phyloP scores from a whole-genome alignment of 1,284 basidiomycete species.

The Earliella scabrosa region DNA sequence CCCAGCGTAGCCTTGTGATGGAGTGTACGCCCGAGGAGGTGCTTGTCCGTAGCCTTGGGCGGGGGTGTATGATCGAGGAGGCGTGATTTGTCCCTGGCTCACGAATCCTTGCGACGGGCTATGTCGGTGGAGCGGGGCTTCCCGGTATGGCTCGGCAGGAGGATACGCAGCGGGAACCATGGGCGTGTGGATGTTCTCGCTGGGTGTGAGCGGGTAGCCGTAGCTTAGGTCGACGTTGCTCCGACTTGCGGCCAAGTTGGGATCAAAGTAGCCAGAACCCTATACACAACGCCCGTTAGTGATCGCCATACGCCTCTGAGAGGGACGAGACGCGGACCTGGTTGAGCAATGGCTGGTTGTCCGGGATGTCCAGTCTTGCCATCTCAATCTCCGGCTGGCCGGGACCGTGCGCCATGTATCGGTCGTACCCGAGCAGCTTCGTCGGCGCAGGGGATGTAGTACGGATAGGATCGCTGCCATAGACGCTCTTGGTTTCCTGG shows the following conservation, averaged over 20 bases:
- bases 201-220: slow-evolving; percentile 20
- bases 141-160: slow-evolving; percentile 28
- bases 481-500: slow-evolving; percentile 47
- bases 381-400: slow-evolving; percentile 57
- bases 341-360: slow-evolving; percentile 57
- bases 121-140: slow-evolving; percentile 37
- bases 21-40: too few relatives aligned
- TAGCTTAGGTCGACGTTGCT: slow-evolving; percentile 30
- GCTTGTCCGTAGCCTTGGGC: too few relatives aligned
- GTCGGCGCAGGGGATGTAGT: slow-evolving; percentile 49
- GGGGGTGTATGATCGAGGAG: too few relatives aligned
- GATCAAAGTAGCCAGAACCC: slow-evolving; percentile 35
- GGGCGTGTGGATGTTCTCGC: slow-evolving; percentile 18
- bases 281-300: neutral
- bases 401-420: slow-evolving; percentile 54
- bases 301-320: neutral
- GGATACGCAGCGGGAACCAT: slow-evolving; percentile 23
- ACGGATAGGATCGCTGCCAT: slow-evolving; percentile 38
- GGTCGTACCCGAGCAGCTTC: slow-evolving; percentile 47
- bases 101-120: too few relatives aligned
- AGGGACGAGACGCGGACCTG: slow-evolving; percentile 11
- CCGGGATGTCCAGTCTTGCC: slow-evolving; percentile 49
- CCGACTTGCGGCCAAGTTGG: slow-evolving; percentile 20
- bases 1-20: slow-evolving; percentile 28
- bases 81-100: too few relatives aligned